Base-by-base conservation (phyloP, 352 stramenopile species). In the Pythium scleroteichum region DNA sequence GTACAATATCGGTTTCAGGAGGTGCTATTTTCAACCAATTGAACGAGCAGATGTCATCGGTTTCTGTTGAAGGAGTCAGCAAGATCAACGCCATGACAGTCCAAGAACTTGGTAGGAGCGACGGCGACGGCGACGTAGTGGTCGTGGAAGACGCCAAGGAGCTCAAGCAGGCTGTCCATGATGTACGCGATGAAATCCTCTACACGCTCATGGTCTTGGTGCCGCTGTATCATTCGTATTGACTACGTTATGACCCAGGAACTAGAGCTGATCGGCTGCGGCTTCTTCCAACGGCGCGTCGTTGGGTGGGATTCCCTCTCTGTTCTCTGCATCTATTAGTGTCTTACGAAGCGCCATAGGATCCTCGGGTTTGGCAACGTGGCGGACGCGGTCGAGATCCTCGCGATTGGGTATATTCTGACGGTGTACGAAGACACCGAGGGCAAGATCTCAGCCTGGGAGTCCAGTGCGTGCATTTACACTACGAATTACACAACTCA, bases 351-450 rank as follows among this genome's bases (percentile, higher is more conserved):
- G 29, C 5, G 10, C 6, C 8, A n/a, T 41, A 92, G 83, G 17
- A 82, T 92, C 58, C 63, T 93, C 44, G 84, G 84, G 0, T 78
- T 88, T 44, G 90, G 82, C 19, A 97, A 97, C 69, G 88, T 94
- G 2, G 86, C 87, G 0, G 90, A 97, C 64, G 90, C 90, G 2
- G 88, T 96, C 16, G 90, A 97, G 70, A 92, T 97, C 60, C 75
- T 97, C 16, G 85, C 83, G 39, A 94, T 96, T 46, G 88, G 90
- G 12, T 97, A 96, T 64, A 96, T 97, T 41, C 56, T 97, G 35
- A 86, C 76, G 0, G 78, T 88, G 0, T 90, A 90, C 51, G 80
- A 88, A 66, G 75, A 88, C 38, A 73, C 71, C 0, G 79, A 91
- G 48, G 77, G 78, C 9, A 68, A 62, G 12, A 84, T 92, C 57